These are phyloP conservation scores for Lathyrus sativus DNA, from an alignment of 306 rosid species.

Conservation along the genomic window DNA sequence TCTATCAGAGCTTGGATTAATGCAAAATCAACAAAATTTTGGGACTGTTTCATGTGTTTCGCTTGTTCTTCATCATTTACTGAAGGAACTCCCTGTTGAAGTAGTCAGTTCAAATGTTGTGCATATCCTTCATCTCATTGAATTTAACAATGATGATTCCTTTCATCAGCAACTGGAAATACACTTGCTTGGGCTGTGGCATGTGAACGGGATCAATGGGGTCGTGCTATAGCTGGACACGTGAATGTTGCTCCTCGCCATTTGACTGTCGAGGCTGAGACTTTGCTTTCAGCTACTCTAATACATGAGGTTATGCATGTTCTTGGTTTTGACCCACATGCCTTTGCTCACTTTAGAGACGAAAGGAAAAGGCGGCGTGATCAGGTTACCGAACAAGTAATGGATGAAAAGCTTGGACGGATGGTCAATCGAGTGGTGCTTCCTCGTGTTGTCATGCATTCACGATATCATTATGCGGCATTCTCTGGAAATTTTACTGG, in stretches of 20 bases:
- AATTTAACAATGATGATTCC: too few species aligned
- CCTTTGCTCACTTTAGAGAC: slow-evolving; percentile 97
- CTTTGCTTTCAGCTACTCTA: slow-evolving; percentile 93
- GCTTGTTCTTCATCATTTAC: too few species aligned
- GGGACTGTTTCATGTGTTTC: too few species aligned
- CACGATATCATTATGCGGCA: slow-evolving; percentile 90
- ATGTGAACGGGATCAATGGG: slow-evolving; percentile 99
- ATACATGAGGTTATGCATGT: slow-evolving; percentile 99
- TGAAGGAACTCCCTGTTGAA: too few species aligned
- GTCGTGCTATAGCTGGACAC: slow-evolving; percentile 98
- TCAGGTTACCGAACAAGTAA: slow-evolving; percentile 81
- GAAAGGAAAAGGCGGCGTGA: slow-evolving; percentile 92
- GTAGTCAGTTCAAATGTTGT: too few species aligned
- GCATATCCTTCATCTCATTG: too few species aligned
- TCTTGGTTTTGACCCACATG: slow-evolving; percentile 99
- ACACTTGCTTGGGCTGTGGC: slow-evolving; percentile 99
- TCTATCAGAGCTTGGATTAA: too few species aligned
- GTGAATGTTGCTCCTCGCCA: slow-evolving; percentile 99
- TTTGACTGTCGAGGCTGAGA: slow-evolving; percentile 96
- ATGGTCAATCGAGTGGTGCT: slow-evolving; percentile 90
- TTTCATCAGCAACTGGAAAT: slow-evolving; percentile 92
- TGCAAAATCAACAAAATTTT: too few species aligned
- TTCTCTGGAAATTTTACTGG: slow-evolving; percentile 89
- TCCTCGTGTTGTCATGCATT: slow-evolving; percentile 97
- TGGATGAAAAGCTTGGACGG: slow-evolving; percentile 96